Base-by-base conservation (phyloP, 2,329 filamentous ascomycete genomes). In the Colletotrichum tropicicola region DNA sequence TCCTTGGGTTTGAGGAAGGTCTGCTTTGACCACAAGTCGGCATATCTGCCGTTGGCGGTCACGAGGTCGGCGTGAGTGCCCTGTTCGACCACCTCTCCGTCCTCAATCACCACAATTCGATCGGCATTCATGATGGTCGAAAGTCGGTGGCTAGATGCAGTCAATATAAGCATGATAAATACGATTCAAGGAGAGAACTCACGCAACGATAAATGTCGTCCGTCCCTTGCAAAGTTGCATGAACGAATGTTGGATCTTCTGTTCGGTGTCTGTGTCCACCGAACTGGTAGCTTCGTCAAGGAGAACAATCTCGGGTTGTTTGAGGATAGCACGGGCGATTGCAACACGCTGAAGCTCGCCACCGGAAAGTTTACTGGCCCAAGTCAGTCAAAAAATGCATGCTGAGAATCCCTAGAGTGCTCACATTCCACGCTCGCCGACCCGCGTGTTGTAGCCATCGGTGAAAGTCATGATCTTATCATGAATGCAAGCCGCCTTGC, bases 231-330 rank as follows among this genome's bases (percentile, higher is more conserved):
- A 89, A 7, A 91, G 79, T 52, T 80, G 80, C 61, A 79, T 79
- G 56, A 91, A 83, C 0, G 89, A 89, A 30, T 85, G 80, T 69
- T 91, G 89, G 47, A 91, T 91, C 68, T 88, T 86, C 59, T 88
- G 86, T 74, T 91, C 89, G 2, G 88, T 91, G 32, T 89, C 87
- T 0, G 89, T 90, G 66, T 93, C 89, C 62, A 95, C 89, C 6
- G 92, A 89, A 37, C 91, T 93, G 4, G 93, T 94, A 1, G 92
- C 90, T 75, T 94, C 92, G 68, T 95, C 92, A 1, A 95, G 83
- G 39, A 95, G 83, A 9, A 95, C 87, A 65, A 94, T 89, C 59
- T 92, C 89, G 0, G 92, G 91, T 63, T 87, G 85, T 75, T 92
- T 92, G 68, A 94, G 80, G 49, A 95, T 85, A 1, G 92, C 91